Conservation (phyloP, 352 stramenopile species). For the Globisporangium abappressorium region DNA sequence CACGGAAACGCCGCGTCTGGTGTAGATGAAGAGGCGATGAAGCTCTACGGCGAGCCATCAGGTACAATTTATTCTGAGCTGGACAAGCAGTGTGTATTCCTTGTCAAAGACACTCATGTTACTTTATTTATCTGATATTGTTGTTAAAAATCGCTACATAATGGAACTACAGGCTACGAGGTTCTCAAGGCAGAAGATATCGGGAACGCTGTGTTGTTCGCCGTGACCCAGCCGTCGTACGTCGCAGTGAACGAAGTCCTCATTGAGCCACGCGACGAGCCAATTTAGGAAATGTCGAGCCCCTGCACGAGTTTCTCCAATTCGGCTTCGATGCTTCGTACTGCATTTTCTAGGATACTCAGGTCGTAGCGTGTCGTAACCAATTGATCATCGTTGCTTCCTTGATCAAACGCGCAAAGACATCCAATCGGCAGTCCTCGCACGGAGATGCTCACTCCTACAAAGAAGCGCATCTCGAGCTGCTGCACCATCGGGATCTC, state of each 20-base stretch:
- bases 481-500: constrained; percentile 59
- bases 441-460: constrained; percentile 45
- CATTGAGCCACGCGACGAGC: constrained; percentile 88
- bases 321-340: constrained; percentile 42
- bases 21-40: constrained; percentile 81
- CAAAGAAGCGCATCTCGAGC: constrained; percentile 48
- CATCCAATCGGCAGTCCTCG: constrained; percentile 52
- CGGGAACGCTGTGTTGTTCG: constrained; percentile 84
- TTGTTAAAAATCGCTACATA: constrained; percentile 15
- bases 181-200: constrained; percentile 85
- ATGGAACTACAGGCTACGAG: constrained; percentile 46
- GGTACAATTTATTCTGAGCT: constrained; percentile 19
- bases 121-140: constrained; percentile 6
- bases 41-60: constrained; percentile 50
- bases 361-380: constrained; percentile 28
- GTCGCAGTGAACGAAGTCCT: constrained; percentile 90
- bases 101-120: neutral
- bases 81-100: neutral
- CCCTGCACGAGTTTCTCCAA: constrained; percentile 44
- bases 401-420: constrained; percentile 53
- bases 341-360: constrained; percentile 35
- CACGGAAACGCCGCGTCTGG: constrained; percentile 67
- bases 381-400: constrained; percentile 17
- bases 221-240: constrained; percentile 80
- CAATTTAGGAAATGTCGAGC: constrained; percentile 50